These are phyloP conservation scores for Chrysopogon serrulatus DNA, from an alignment of 176 grass and related monocot species.

Conservation along the genomic window DNA sequence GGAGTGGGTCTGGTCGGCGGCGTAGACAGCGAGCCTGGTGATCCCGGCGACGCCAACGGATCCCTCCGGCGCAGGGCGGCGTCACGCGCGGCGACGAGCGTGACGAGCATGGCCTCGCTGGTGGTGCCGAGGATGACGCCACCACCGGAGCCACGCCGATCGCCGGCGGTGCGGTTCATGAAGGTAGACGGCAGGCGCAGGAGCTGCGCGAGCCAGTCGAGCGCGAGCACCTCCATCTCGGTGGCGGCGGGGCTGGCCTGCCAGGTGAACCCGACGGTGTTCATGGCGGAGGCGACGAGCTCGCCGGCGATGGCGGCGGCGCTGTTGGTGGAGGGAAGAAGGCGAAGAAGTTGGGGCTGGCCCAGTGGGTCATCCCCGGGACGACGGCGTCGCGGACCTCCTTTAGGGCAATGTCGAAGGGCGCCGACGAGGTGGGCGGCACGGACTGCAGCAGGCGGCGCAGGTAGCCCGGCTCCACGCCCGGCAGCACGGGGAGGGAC, in stretches of 20 bases:
- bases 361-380: constrained; percentile 56
- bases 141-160: constrained; percentile 7
- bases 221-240: constrained; percentile 50
- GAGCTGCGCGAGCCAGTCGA: constrained; percentile 62
- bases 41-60: background rate
- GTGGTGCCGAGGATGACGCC: constrained; percentile 41
- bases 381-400: constrained; percentile 29
- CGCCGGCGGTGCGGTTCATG: background rate
- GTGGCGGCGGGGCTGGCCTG: constrained; percentile 46
- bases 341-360: constrained; percentile 65
- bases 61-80: background rate
- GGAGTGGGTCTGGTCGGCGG: constrained; percentile 51
- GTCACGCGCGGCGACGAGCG: constrained; percentile 48
- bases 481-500: constrained; percentile 5
- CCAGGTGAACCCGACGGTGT: constrained; percentile 63
- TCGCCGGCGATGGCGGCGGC: constrained; percentile 50
- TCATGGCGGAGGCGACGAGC: constrained; percentile 57
- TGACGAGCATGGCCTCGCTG: constrained; percentile 56
- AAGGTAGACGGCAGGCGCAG: constrained; percentile 25
- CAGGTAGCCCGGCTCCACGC: constrained; percentile 25
- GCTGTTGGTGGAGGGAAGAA: constrained; percentile 64
- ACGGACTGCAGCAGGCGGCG: background rate
- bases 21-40: constrained; percentile 22
- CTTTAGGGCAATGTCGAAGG: constrained; percentile 28
- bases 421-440: background rate